These are phyloP conservation scores for Gloeophyllum trabeum DNA, from an alignment of 768 basidiomycete species.

Conservation along the genomic window DNA sequence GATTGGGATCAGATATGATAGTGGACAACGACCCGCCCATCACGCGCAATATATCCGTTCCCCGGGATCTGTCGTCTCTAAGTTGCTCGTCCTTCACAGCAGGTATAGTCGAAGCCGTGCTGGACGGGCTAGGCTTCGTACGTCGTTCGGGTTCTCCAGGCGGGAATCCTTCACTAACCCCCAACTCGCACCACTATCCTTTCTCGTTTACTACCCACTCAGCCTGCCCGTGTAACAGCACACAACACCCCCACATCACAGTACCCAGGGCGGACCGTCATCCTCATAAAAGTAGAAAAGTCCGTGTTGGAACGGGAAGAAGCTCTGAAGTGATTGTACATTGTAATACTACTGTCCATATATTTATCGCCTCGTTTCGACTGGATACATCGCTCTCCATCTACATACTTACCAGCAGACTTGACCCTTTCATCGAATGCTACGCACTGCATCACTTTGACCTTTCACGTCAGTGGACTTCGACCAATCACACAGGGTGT, in stretches of 20 bases:
- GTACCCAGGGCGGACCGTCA: constrained; percentile 81
- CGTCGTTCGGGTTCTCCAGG: no score
- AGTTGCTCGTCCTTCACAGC: constrained; percentile 98
- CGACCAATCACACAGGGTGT: no score
- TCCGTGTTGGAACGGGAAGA: constrained; percentile 91
- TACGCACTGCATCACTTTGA: no score
- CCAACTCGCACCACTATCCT: neutral
- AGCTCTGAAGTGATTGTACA: constrained; percentile 51
- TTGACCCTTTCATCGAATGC: no score
- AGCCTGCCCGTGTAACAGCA: constrained; percentile 96
- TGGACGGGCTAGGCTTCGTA: constrained; percentile 91
- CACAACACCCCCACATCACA: constrained; percentile 83
- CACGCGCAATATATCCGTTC: constrained; percentile 88
- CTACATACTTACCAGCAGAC: no score
- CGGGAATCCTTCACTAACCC: no score
- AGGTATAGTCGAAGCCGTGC: constrained; percentile 92
- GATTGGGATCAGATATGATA: constrained; percentile 70
- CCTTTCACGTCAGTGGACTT: no score
- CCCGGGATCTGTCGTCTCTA: constrained; percentile 86
- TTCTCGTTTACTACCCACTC: constrained; percentile 6
- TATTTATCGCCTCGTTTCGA: neutral
- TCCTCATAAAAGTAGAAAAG: constrained; percentile 92
- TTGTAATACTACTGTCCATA: constrained; percentile 1
- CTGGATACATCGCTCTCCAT: no score
- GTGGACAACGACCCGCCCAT: constrained; percentile 92